These are phyloP conservation scores for Phytophthora tentaculata DNA, from an alignment of 352 stramenopile species.

Conservation along the genomic window DNA sequence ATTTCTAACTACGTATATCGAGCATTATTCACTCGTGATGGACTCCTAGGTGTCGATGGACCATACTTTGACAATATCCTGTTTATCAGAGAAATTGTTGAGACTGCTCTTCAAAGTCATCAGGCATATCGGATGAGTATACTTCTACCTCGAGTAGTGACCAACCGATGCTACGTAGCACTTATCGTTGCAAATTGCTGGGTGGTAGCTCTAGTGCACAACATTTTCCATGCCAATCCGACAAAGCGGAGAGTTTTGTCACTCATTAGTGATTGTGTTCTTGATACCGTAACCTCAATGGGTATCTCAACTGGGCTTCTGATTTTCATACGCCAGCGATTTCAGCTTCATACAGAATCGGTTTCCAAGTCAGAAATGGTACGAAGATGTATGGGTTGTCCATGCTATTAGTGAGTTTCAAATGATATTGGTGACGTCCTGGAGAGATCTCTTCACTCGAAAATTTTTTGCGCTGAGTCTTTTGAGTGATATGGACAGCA, in stretches of 20 bases:
- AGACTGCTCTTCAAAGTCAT: constrained; percentile 33
- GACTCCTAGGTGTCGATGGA: constrained; percentile 10
- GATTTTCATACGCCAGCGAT: constrained; percentile 19
- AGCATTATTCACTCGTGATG: background rate
- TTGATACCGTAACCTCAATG: constrained; percentile 35
- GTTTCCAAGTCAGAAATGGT: constrained; percentile 33
- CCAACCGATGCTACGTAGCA: constrained; percentile 28
- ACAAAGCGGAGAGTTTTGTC: constrained; percentile 8
- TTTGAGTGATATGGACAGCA: constrained; percentile 29
- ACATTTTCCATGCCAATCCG: background rate
- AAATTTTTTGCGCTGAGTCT: constrained; percentile 28
- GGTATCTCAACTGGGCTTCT: constrained; percentile 21
- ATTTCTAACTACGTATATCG: background rate
- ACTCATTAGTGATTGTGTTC: constrained; percentile 25
- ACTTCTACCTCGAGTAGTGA: constrained; percentile 24
- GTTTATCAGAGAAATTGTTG: constrained; percentile 21
- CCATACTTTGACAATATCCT: constrained; percentile 32
- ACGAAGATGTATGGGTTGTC: constrained; percentile 39
- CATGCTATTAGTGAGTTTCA: constrained; percentile 43
- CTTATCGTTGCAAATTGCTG: constrained; percentile 43
- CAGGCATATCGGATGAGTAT: constrained; percentile 37
- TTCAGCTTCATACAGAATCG: background rate
- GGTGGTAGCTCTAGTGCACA: constrained; percentile 19
- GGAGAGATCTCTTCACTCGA: constrained; percentile 21
- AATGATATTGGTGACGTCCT: constrained; percentile 35